Evolutionary conservation across 208 protist genomes (phyloP).

Genomic region (Crithidia fasciculata): DNA sequence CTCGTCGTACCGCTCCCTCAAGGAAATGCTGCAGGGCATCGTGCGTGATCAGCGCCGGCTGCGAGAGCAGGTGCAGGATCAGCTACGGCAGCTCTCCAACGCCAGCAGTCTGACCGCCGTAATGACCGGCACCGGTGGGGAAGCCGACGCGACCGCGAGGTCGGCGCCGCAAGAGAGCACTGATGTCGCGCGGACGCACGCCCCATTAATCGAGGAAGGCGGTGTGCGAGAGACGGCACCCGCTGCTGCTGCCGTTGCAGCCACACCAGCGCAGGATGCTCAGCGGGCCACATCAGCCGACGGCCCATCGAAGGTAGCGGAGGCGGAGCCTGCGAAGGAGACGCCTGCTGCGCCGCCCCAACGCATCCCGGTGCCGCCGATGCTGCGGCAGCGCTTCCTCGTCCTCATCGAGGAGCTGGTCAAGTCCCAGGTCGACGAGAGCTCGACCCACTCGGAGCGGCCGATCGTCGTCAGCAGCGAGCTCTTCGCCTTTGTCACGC

Average conservation of each 20-base stretch:
- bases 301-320: background rate
- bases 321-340: background rate
- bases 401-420: slow-evolving; percentile 80
- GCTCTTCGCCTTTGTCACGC: slow-evolving; percentile 78
- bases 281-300: background rate
- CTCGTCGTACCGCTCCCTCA: slow-evolving; percentile 77
- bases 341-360: background rate
- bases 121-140: slow-evolving; percentile 1
- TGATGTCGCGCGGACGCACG: too few species aligned
- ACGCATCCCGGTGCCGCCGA: slow-evolving; percentile 42
- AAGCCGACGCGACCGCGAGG: background rate
- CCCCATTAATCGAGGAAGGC: too few species aligned
- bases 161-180: background rate
- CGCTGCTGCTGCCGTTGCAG: background rate
- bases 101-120: slow-evolving; percentile 27
- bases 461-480: slow-evolving; percentile 76
- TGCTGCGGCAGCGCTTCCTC: slow-evolving; percentile 82
- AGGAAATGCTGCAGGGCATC: slow-evolving; percentile 76
- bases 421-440: slow-evolving; percentile 71
- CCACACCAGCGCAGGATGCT: background rate
- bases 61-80: slow-evolving; percentile 61
- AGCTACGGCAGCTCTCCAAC: slow-evolving; percentile 46
- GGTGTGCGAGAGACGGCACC: too few species aligned
- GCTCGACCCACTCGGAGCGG: slow-evolving; percentile 33
- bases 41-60: slow-evolving; percentile 64